Evolutionary conservation across 1,284 basidiomycete species (phyloP), one percentile per base, ranked within the genome.

Genomic region (Abortiporus biennis): DNA sequence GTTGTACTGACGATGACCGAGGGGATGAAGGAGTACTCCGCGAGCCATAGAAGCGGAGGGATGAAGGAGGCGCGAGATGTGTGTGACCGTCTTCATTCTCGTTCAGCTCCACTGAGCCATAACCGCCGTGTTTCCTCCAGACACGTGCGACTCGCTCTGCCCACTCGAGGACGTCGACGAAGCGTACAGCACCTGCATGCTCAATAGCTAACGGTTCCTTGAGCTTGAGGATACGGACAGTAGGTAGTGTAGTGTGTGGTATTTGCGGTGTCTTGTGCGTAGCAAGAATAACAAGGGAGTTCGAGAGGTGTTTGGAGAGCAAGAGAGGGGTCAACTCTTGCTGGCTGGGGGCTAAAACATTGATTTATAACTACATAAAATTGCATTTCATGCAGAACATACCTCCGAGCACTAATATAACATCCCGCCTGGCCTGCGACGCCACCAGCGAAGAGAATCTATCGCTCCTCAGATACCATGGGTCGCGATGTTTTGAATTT

Each of bases 341-440:
- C 8, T 59, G 48, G 1, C 63, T 48, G 0, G 69, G 63, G 29
- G 67, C 65, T 76, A 29, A 29, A 29, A 9, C n/a, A 9, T 9
- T 29, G 27, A n/a, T 8, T 29, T 29, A 29, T 8, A 29, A 29
- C 9, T n/a, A 44, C 40, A 34, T 16, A 27, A 23, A 35, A 40
- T 27, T 36, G 12, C 16, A 33, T 35, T 29, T 36, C 11, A 45
- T 16, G 24, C 20, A 38, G 11, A 13, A 54, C 66, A 38, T 31
- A 75, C 69, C 66, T 52, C 76, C 76, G 6, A 80, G 58, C 13
- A 78, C 57, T 36, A 79, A 66, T 20, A 78, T 56, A 40, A 74
- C 69, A 47, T 70, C 64, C 25, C 64, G 60, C 21, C 59, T 48
- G 12, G 55, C 47, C 2, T 58, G 43, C 6, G 56, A 45, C 12